Evolutionary conservation across 176 grass and related monocot genomes (phyloP), one percentile per base, ranked within the genome.

Genomic region (Alopecurus myosuroides): DNA sequence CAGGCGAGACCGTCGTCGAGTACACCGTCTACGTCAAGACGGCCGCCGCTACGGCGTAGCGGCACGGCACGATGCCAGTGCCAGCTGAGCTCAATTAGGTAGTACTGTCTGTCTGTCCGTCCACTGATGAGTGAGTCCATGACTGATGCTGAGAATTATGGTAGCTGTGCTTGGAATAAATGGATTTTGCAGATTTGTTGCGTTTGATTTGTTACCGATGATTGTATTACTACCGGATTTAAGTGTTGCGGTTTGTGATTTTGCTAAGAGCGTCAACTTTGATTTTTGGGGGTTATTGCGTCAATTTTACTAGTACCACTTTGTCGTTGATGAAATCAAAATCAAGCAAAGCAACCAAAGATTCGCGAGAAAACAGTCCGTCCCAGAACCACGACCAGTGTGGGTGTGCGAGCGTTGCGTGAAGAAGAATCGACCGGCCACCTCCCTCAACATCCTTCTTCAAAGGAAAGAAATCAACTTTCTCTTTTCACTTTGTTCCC

Each of bases 1-100:
- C 73, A 7, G 90, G 88, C 1, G 84, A 85, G 69, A 82, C 92
- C 14, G 53, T 91, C 20, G 92, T 97, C 17, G 74, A 97, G 80
- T 97, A 97, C 82, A 90, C 89, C 71, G 58, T 92, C 35, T 92
- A 82, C 60, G 90, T 92, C 41, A 67, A 70, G 61, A n/a, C 66
- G 0, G 25, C 63, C 17, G 70, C 42, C 7, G 25, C 40, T 29
- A 4, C 14, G 6, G 61, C 61, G 14, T 64, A 64, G 65, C 8
- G 3, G 20, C 12, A n/a, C n/a, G 3, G 23, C 39, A 13, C 13
- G 44, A 3, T 46, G 44, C 44, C 44, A 15, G 13, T 26, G 6
- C 23, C 13, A 4, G n/a, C n/a, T n/a, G 23, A 72, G 39, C 40
- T 72, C 14, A 17, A 28, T 29, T 72, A 29, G 69, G 13, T 44